Base-by-base conservation (phyloP, 192 early-diverging fungal species). In the Backusella parvicylindrica region DNA sequence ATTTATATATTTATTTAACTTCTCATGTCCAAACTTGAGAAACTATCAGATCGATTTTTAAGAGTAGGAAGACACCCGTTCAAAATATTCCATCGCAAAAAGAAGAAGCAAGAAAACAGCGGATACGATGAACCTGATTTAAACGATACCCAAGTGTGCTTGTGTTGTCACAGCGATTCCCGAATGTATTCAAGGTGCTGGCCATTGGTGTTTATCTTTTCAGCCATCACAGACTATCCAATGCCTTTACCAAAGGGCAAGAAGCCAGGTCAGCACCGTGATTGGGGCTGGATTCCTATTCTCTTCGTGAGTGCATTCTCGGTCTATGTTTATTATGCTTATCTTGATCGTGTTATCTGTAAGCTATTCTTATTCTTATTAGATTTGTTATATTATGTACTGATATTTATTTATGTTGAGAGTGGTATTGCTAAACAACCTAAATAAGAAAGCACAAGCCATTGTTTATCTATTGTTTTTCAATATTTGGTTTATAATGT, bases 391-490 rank as follows among this genome's bases (percentile, higher is more conserved):
- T 33, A 18, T 8, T 0, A 74, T 50, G 11, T 31, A 31, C 18
- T 47, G 8, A 37, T 6, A 21, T 26, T 21, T 32, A 21, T 5
- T 49, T 64, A 37, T 73, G 2, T 53, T 35, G 31, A 68, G 30
- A 79, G 78, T 79, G 26, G 64, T 68, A 21, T 56, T 79, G 38
- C 36, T 75, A 0, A n/a, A 33, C 12, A 63, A n/a, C 1, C 33
- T 75, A n/a, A 70, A 74, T 12, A 56, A 47, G 13, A 32, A 32
- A 40, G 15, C 43, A 5, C 73, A 75, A 63, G 73, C 74, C 23
- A 79, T 79, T 70, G 49, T 82, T 23, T 86, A 86, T 56, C 26
- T 86, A 26, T 77, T 79, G 6, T 47, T 81, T 0, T 77, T 74
- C 36, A 75, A 80, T 56, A 71, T 78, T n/a, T 47, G 83, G 3